These are phyloP conservation scores for Lepidium africanum DNA, from an alignment of 345 rosid genomes.

Conservation along the genomic window DNA sequence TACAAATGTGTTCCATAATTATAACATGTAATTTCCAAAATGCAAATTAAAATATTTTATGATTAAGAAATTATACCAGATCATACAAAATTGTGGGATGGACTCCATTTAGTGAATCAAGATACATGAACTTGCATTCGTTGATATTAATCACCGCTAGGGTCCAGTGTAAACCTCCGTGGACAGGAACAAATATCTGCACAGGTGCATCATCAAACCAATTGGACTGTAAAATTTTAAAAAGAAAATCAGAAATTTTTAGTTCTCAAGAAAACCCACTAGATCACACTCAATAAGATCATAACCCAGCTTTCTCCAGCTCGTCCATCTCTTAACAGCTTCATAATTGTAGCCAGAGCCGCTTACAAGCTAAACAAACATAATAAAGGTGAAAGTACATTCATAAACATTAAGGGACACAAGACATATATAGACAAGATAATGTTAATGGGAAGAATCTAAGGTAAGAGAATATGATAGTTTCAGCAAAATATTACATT, in stretches of 20 bases:
- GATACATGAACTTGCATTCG: conserved; percentile 76
- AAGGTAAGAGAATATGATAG: too few relatives aligned
- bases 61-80: conserved; percentile 42
- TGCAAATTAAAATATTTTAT: not conserved
- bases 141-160: conserved; percentile 75
- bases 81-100: conserved; percentile 34
- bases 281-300: conserved; percentile 65
- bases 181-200: conserved; percentile 95
- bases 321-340: conserved; percentile 90
- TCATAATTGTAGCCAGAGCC: conserved; percentile 42
- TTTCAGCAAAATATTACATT: not conserved
- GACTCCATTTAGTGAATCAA: conserved; percentile 74
- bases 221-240: not conserved
- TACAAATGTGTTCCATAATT: not conserved
- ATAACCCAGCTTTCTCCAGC: conserved; percentile 68
- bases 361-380: conserved; percentile 42
- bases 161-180: conserved; percentile 70
- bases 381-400: not conserved
- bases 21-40: not conserved
- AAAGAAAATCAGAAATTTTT: not conserved
- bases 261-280: conserved; percentile 27
- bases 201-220: not conserved
- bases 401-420: not conserved
- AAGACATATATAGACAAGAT: not conserved
- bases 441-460: not conserved